Evolutionary conservation across 495 filamentous ascomycete genomes (phyloP), one percentile per base, ranked within the genome.

Genomic region (Oleoguttula mirabilis): DNA sequence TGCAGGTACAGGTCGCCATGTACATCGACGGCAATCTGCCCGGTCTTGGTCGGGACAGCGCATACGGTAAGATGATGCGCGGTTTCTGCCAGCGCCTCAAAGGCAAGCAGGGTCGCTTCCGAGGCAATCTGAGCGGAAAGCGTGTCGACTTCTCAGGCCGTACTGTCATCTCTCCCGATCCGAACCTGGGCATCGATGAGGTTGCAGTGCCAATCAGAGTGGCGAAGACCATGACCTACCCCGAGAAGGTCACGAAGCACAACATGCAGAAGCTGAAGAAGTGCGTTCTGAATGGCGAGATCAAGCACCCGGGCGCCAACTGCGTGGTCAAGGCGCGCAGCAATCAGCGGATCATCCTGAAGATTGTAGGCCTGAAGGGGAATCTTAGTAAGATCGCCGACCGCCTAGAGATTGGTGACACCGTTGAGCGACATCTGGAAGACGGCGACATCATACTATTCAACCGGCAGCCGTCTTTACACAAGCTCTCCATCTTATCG

Each of bases 11-110:
- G 49, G 81, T 95, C 40, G 90, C 88, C 21, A 85, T 95, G 68
- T 95, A 96, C 56, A 88, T 98, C 51, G 94, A 98, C 67, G 92
- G 86, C 39, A 87, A 93, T 54, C 80, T 88, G n/a, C 90, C 90
- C 10, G 86, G 86, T 6, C 70, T 95, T 12, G 78, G 85, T 47
- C 71, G 70, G 65, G 80, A 70, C 56, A 79, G 77, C 21, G 12
- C 37, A 14, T 76, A 79, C 21, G 78, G 77, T 48, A 88, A 86
- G 58, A 71, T 79, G 0, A 88, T 88, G 52, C 79, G 90, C 38
- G 88, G 92, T 11, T 92, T 95, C 52, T 92, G 88, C 47, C 90
- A 95, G 61, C 74, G 90, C 19, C 64, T 98, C 23, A 98, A 98
- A 60, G 90, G 90, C 52, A 98, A 98, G 49, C 87, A 94, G 60